phyloP scores from a whole-genome alignment of 352 stramenopile genomes.

The Pythium dissimile region DNA sequence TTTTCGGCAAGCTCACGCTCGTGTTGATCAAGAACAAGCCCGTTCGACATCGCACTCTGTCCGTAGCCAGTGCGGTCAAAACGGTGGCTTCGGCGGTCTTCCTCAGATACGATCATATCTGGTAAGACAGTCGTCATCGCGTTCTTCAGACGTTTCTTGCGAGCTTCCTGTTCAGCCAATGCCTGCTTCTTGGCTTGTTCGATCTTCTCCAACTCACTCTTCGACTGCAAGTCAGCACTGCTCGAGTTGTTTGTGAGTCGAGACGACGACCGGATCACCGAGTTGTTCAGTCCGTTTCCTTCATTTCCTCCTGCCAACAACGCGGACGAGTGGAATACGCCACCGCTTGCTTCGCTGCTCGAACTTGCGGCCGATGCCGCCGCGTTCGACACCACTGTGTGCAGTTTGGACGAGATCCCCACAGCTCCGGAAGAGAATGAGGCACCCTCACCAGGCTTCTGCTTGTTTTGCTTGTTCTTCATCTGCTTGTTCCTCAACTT shows the following conservation, averaged over 20 bases:
- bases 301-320: neutral
- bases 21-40: conserved; percentile 55
- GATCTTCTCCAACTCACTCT: conserved; percentile 78
- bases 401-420: conserved; percentile 10
- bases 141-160: conserved; percentile 82
- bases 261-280: conserved; percentile 71
- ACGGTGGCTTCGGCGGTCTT: conserved; percentile 47
- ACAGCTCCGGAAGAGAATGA: neutral
- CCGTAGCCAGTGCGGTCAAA: conserved; percentile 51
- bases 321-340: neutral
- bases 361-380: neutral
- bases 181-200: conserved; percentile 75
- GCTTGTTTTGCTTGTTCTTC: conserved; percentile 49
- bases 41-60: conserved; percentile 65
- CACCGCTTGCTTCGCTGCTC: conserved; percentile 1
- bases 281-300: conserved; percentile 20
- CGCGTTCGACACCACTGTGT: neutral
- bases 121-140: conserved; percentile 79
- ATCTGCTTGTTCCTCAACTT: conserved; percentile 67
- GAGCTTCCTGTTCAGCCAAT: conserved; percentile 74
- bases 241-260: conserved; percentile 86
- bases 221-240: conserved; percentile 54
- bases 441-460: conserved; percentile 28
- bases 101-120: conserved; percentile 73
- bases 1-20: conserved; percentile 64